These are phyloP conservation scores for Jaenimonas drosophilae DNA, from an alignment of 208 protist species.

Conservation along the genomic window DNA sequence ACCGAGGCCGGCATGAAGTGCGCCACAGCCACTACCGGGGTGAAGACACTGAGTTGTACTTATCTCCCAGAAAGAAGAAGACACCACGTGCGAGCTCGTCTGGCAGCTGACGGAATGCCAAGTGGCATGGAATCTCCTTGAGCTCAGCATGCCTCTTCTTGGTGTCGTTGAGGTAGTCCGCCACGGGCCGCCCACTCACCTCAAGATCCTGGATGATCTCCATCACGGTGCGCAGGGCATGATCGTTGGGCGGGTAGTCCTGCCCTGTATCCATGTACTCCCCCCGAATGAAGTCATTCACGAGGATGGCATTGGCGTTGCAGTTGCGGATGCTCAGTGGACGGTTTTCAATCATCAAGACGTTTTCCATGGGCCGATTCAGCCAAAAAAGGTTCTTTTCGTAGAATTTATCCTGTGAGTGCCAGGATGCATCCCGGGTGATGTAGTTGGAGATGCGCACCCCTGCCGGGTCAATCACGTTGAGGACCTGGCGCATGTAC, in stretches of 20 bases:
- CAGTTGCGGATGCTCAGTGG: slow-evolving; percentile 73
- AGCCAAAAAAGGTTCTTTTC: slow-evolving; percentile 85
- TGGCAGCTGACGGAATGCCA: slow-evolving; percentile 73
- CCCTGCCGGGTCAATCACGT: slow-evolving; percentile 71
- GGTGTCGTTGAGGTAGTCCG: slow-evolving; percentile 60
- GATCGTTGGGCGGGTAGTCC: slow-evolving; percentile 73
- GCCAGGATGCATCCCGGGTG: slow-evolving; percentile 57
- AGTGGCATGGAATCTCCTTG: slow-evolving; percentile 81
- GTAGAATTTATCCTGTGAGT: slow-evolving; percentile 77
- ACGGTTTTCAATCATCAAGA: slow-evolving; percentile 82
- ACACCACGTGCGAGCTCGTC: slow-evolving; percentile 80
- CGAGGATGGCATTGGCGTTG: slow-evolving; percentile 81
- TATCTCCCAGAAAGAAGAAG: slow-evolving; percentile 82
- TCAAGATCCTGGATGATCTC: slow-evolving; percentile 70
- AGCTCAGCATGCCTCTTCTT: slow-evolving; percentile 42
- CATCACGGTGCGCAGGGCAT: slow-evolving; percentile 59
- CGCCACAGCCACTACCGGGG: too few relatives aligned
- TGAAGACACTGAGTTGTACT: too few relatives aligned
- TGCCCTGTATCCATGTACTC: slow-evolving; percentile 87
- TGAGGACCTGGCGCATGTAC: slow-evolving; percentile 82
- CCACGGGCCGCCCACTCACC: slow-evolving; percentile 37
- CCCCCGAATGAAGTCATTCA: slow-evolving; percentile 84
- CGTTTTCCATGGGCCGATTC: slow-evolving; percentile 67
- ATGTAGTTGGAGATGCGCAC: slow-evolving; percentile 75
- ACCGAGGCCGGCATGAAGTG: too few relatives aligned